Evolutionary conservation across 768 basidiomycete species (phyloP).

Genomic region (Boletus patriciae): DNA sequence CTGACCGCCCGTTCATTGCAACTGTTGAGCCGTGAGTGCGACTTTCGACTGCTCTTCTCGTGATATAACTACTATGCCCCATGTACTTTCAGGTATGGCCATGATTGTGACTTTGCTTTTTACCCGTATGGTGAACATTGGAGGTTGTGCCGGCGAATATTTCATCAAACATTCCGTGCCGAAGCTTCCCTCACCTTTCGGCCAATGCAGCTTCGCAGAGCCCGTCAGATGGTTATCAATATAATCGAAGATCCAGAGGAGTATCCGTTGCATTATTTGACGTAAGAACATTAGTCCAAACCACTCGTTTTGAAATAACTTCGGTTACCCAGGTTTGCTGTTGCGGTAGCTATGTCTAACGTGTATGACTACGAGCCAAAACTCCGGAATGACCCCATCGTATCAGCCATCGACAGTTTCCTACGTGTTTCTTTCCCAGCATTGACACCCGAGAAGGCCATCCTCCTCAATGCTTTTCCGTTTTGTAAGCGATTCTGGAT

Average conservation of each 20-base stretch:
- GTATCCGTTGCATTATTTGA: conserved; percentile 2
- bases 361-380: conserved; percentile 18
- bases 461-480: conserved; percentile 10
- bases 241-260: conserved; percentile 7
- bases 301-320: not conserved
- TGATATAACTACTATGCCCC: not conserved
- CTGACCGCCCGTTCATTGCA: conserved; percentile 11
- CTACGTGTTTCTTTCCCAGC: not conserved
- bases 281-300: not conserved
- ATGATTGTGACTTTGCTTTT: not conserved
- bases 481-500: not conserved
- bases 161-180: conserved; percentile 18
- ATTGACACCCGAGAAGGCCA: conserved; percentile 10
- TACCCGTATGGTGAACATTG: not conserved
- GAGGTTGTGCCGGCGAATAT: conserved; percentile 18
- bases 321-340: conserved; percentile 25
- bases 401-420: conserved; percentile 2
- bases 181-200: conserved; percentile 5
- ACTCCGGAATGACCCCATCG: not conserved
- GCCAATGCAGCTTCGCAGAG: conserved; percentile 15
- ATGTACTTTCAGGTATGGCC: conserved; percentile 5
- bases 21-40: conserved; percentile 4
- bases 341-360: conserved; percentile 26
- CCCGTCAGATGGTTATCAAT: conserved; percentile 10
- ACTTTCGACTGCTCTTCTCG: not conserved